Percentiles rank a stretch among this genome's conserved stretches.
Conservation (phyloP, 2,329 filamentous ascomycete species). For the Aspergillus awamori region DNA sequence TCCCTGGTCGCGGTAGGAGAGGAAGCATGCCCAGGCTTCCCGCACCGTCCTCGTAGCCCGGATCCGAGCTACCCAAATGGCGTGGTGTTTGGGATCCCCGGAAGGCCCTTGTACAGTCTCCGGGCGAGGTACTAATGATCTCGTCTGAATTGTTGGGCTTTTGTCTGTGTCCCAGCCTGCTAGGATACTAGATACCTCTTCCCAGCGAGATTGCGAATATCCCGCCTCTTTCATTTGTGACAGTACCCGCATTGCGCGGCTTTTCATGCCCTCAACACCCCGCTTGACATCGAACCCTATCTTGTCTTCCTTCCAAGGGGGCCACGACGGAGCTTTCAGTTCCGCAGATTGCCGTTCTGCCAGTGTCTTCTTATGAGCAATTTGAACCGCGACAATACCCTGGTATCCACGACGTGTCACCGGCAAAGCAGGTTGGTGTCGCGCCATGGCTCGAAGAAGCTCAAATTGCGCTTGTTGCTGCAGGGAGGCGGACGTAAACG, state of each 20-base stretch:
- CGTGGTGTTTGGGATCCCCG: constrained; percentile 28
- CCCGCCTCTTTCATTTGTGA: constrained; percentile 62
- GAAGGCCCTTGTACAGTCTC: constrained; percentile 21
- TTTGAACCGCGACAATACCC: constrained; percentile 58
- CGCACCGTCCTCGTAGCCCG: constrained; percentile 61
- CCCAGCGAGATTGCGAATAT: constrained; percentile 56
- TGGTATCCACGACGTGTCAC: constrained; percentile 63
- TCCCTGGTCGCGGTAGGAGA: constrained; percentile 55
- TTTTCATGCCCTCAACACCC: constrained; percentile 58
- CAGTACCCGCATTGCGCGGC: constrained; percentile 59
- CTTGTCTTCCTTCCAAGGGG: constrained; percentile 66
- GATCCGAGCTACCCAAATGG: constrained; percentile 61
- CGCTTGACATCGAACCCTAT: constrained; percentile 63
- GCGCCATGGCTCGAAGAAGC: constrained; percentile 60
- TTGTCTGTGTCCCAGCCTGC: constrained; percentile 66
- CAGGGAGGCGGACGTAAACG: constrained; percentile 51
- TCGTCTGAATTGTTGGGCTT: constrained; percentile 65
- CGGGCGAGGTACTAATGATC: constrained; percentile 47
- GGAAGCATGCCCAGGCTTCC: constrained; percentile 68
- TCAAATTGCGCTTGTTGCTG: constrained; percentile 63
- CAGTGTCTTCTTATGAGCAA: constrained; percentile 59
- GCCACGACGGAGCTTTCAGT: constrained; percentile 64
- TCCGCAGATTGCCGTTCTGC: constrained; percentile 61
- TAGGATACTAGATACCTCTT: constrained; percentile 56
- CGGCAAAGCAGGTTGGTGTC: constrained; percentile 55